Conservation (phyloP, 2,329 filamentous ascomycete species). For the Colletotrichum shisoi region DNA sequence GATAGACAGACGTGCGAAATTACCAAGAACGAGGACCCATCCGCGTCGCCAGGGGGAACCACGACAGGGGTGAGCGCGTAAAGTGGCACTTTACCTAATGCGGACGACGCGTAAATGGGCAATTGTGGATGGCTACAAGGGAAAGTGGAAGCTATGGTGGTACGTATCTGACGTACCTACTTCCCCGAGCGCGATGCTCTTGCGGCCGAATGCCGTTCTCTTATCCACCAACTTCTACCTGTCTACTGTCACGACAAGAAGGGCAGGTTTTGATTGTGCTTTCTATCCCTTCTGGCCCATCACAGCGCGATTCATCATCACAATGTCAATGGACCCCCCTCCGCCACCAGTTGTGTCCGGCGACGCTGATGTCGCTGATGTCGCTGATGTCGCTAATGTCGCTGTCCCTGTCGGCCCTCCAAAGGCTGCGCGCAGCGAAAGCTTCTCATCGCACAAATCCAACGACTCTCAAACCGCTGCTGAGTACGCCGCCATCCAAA, state of each 20-base stretch:
- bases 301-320: neutral
- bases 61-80: conserved; percentile 50
- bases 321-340: conserved; percentile 52
- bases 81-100: conserved; percentile 53
- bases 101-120: conserved; percentile 43
- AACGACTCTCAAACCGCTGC: conserved; percentile 75
- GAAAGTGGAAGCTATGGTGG: conserved; percentile 6
- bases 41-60: conserved; percentile 35
- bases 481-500: conserved; percentile 59
- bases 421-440: conserved; percentile 58
- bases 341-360: conserved; percentile 44
- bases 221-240: neutral
- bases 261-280: neutral
- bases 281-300: neutral
- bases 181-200: conserved; percentile 20
- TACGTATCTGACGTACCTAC: conserved; percentile 32
- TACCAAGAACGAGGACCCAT: conserved; percentile 27
- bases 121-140: conserved; percentile 23
- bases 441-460: conserved; percentile 66
- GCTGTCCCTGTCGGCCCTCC: conserved; percentile 39
- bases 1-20: conserved; percentile 24
- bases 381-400: conserved; percentile 42
- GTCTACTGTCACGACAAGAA: neutral
- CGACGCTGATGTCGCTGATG: conserved; percentile 40
- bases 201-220: neutral